Conservation (phyloP, 805 yeast species). For the Torulaspora gathmanii region DNA sequence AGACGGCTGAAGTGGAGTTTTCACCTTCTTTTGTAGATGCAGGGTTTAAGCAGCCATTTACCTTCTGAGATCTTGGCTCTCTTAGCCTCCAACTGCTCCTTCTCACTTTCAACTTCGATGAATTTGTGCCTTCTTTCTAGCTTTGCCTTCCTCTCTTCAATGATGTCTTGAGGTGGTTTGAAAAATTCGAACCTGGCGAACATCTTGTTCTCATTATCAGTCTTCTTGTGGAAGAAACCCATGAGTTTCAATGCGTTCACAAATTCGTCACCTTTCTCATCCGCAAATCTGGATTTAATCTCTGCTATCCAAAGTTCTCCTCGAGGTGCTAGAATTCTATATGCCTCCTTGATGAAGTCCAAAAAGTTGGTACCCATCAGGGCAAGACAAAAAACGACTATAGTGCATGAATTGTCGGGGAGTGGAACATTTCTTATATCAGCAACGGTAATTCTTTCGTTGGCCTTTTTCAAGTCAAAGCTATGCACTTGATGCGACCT, state of each 20-base stretch:
- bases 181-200: slow-evolving; percentile 91
- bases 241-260: slow-evolving; percentile 66
- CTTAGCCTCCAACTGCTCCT: slow-evolving; percentile 53
- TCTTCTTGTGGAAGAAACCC: slow-evolving; percentile 84
- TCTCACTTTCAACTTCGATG: slow-evolving; percentile 62
- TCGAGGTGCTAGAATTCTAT: slow-evolving; percentile 77
- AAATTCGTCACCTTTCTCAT: slow-evolving; percentile 73
- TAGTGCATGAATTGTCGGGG: slow-evolving; percentile 67
- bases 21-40: slow-evolving; percentile 85
- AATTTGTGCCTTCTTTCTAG: slow-evolving; percentile 61
- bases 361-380: slow-evolving; percentile 96
- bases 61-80: slow-evolving; percentile 64
- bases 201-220: slow-evolving; percentile 88
- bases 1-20: too few relatives aligned
- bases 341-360: slow-evolving; percentile 87
- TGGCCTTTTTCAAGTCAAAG: slow-evolving; percentile 87
- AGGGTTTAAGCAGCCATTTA: slow-evolving; percentile 88
- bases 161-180: slow-evolving; percentile 70
- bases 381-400: slow-evolving; percentile 91
- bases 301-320: slow-evolving; percentile 98
- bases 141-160: slow-evolving; percentile 58
- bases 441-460: slow-evolving; percentile 90
- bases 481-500: slow-evolving; percentile 67
- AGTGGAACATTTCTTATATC: slow-evolving; percentile 90
- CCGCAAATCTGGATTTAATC: slow-evolving; percentile 85